Evolutionary conservation across 345 rosid genomes (phyloP).

Genomic region (Pugionium cornutum): DNA sequence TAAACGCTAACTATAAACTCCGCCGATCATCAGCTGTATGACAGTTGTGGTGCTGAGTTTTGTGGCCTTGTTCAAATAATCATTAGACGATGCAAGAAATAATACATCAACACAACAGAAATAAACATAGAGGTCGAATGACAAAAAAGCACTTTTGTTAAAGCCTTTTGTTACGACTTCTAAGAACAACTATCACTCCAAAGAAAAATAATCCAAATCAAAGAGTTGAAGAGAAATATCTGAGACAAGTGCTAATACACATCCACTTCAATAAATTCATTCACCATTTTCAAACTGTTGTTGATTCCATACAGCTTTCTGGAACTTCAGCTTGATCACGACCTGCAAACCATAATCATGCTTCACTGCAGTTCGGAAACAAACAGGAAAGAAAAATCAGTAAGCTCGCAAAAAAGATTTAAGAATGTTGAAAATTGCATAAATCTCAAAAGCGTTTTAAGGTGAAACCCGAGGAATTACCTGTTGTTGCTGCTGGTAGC

Average conservation of each 20-base stretch:
- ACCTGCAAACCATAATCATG: slow-evolving; percentile 9
- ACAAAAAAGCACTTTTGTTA: background rate
- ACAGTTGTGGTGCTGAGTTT: no score
- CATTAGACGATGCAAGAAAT: background rate
- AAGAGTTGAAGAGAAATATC: slow-evolving; percentile 20
- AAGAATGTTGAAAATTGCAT: no score
- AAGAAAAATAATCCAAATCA: background rate
- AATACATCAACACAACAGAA: background rate
- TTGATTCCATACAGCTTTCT: slow-evolving; percentile 23
- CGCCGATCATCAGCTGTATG: no score
- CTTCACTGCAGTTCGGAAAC: slow-evolving; percentile 35
- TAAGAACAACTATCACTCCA: slow-evolving; percentile 12
- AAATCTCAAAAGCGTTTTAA: no score
- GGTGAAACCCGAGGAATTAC: slow-evolving; percentile 31
- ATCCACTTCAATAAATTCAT: slow-evolving; percentile 30
- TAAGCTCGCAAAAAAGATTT: background rate
- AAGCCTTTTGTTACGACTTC: slow-evolving; percentile 23
- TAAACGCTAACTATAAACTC: no score
- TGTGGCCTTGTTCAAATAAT: no score
- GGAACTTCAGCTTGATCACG: slow-evolving; percentile 31
- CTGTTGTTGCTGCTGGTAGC: slow-evolving; percentile 87
- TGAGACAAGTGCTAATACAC: slow-evolving; percentile 28
- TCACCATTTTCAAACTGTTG: slow-evolving; percentile 26
- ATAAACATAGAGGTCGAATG: background rate
- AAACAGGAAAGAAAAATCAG: background rate